Conservation (phyloP, 495 filamentous ascomycete genomes). For the Xylaria nigripes region DNA sequence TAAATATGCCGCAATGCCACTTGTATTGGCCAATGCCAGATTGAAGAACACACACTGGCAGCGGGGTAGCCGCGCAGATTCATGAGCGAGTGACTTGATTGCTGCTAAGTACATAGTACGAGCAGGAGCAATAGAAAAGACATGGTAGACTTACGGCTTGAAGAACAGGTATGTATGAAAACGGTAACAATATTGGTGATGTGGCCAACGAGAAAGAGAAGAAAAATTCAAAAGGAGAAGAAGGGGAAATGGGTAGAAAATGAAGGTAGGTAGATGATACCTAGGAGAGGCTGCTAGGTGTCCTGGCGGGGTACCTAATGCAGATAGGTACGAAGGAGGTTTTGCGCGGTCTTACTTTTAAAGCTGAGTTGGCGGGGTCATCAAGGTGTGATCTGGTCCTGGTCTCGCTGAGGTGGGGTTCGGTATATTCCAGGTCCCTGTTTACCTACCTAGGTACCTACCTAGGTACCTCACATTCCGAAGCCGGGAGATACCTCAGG, state of each 20-base stretch:
- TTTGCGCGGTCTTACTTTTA: too few relatives aligned
- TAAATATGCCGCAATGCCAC: neutral
- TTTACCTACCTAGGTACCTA: too few relatives aligned
- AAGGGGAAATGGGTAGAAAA: neutral
- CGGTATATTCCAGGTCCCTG: too few relatives aligned
- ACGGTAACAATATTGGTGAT: neutral
- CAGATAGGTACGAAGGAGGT: too few relatives aligned
- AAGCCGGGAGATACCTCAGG: too few relatives aligned
- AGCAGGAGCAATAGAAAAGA: neutral
- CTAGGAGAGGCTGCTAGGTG: neutral
- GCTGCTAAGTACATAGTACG: neutral
- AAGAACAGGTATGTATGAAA: neutral
- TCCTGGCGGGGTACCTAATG: neutral
- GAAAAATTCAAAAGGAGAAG: neutral
- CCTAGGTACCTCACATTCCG: too few relatives aligned
- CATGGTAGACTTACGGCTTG: neutral
- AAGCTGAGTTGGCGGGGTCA: too few relatives aligned
- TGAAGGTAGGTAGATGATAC: neutral
- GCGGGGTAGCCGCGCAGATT: neutral
- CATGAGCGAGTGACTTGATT: neutral
- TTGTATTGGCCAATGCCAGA: neutral
- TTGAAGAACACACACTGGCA: neutral
- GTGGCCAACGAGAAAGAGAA: neutral
- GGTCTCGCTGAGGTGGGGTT: too few relatives aligned
- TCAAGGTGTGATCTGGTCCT: too few relatives aligned